Evolutionary conservation across 768 basidiomycete genomes (phyloP), one percentile per base, ranked within the genome.

Genomic region (Daedaleopsis nitida): DNA sequence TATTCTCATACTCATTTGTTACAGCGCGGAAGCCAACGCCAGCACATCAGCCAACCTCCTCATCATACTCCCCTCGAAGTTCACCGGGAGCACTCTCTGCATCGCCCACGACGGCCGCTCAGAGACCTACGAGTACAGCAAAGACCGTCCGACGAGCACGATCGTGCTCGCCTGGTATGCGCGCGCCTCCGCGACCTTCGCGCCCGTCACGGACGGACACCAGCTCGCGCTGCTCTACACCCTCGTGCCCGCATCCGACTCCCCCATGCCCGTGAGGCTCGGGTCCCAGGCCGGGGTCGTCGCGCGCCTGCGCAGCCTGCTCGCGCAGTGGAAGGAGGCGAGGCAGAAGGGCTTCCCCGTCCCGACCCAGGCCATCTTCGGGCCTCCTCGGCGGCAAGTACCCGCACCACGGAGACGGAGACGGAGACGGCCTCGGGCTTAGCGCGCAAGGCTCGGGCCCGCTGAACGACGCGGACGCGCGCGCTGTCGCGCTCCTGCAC

Each of bases 41-140:
- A 80, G 78, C 1, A 81, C 81, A 78, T 82, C 83, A 58, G 82
- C 82, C 8, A 82, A 81, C 0, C 67, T 81, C 21, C 70, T 82
- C 47, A 69, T 83, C 27, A 59, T 81, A 13, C 72, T 83, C 5
- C 81, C 81, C 12, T 81, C 81, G 1, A 62, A 53, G 11, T 81
- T 78, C 61, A 71, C 73, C 2, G 82, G 82, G 10, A 82, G 81
- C 6, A 66, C 77, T 59, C 76, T 80, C 5, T 75, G 77, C 58
- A 68, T 82, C 7, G 74, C 78, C 0, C 80, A 81, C 68, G 69
- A 69, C 3, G 64, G 65, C 23, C 64, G 65, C 10, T 69, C 66
- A 12, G 67, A 73, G 57, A 69, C 75, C 8, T 70, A 82, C 57
- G 76, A 81, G 64, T 66, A 75, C 7, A 66, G 77, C 1, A 14